phyloP scores from a whole-genome alignment of 345 rosid species.

The Mangifera indica region DNA sequence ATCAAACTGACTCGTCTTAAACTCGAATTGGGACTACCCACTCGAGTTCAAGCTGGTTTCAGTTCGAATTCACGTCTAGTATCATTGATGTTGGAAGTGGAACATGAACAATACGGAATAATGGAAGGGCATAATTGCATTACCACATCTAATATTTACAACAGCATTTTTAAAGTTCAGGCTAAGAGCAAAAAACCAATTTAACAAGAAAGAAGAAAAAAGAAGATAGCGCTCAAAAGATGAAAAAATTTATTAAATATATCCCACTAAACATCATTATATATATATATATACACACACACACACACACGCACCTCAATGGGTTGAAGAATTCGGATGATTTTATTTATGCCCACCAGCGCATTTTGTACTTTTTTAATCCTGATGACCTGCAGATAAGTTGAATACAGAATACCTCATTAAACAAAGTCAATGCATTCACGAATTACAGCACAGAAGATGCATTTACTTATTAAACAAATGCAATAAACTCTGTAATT shows the following conservation, averaged over 20 bases:
- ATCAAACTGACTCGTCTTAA: too few relatives aligned
- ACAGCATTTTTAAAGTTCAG: not conserved
- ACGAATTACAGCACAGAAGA: conserved; percentile 12
- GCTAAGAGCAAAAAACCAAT: not conserved
- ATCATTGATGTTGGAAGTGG: too few relatives aligned
- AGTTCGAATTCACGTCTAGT: too few relatives aligned
- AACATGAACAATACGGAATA: too few relatives aligned
- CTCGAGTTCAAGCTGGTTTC: too few relatives aligned
- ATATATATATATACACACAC: not conserved
- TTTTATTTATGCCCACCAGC: conserved; percentile 20
- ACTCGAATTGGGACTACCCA: too few relatives aligned
- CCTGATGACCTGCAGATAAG: conserved; percentile 26
- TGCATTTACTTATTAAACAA: conserved; percentile 11
- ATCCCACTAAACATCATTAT: not conserved
- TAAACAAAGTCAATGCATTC: conserved; percentile 37
- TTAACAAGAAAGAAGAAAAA: not conserved
- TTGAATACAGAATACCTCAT: conserved; percentile 15
- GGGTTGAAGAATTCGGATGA: conserved; percentile 15
- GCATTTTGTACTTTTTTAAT: conserved; percentile 6
- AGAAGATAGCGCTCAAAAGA: not conserved
- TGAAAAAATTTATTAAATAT: conserved; percentile 17
- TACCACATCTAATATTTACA: conserved; percentile 7
- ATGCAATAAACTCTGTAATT: conserved; percentile 22
- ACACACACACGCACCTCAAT: not conserved
- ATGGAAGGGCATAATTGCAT: not conserved